phyloP scores from a whole-genome alignment of 495 filamentous ascomycete species.

The Neurospora cerealis region DNA sequence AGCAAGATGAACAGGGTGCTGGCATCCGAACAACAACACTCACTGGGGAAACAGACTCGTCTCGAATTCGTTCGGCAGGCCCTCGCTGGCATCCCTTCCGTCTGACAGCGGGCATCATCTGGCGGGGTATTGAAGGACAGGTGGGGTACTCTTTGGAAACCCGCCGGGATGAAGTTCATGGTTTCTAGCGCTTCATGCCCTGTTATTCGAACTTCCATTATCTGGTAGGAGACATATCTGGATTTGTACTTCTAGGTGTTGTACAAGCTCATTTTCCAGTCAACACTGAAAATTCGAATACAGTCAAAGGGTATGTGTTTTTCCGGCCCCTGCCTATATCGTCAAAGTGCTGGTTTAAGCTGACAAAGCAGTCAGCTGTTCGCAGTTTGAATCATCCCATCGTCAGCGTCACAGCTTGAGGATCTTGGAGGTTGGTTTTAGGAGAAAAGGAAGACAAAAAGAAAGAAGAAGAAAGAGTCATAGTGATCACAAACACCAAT shows the following conservation, averaged over 20 bases:
- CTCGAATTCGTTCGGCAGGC: background rate
- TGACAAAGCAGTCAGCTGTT: background rate
- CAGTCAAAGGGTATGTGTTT: background rate
- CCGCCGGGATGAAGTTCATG: background rate
- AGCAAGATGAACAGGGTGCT: background rate
- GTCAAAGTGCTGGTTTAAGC: background rate
- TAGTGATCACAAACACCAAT: background rate
- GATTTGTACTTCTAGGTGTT: background rate
- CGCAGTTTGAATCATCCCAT: background rate
- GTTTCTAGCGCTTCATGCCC: background rate
- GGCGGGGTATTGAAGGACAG: background rate
- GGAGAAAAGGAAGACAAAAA: background rate
- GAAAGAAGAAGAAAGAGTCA: background rate
- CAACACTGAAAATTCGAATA: background rate
- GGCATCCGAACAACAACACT: background rate
- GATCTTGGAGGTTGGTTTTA: background rate
- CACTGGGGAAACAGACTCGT: background rate
- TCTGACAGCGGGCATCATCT: background rate
- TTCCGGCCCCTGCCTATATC: background rate
- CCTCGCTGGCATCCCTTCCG: background rate
- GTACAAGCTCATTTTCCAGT: background rate
- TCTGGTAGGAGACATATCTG: background rate
- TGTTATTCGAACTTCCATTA: background rate
- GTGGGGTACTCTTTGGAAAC: background rate
- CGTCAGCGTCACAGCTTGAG: background rate